A percentile compares a stretch with the other conserved stretches of the same genome.
Conservation (phyloP, 2,329 filamentous ascomycete genomes). For the Dactylellina parvicollis region DNA sequence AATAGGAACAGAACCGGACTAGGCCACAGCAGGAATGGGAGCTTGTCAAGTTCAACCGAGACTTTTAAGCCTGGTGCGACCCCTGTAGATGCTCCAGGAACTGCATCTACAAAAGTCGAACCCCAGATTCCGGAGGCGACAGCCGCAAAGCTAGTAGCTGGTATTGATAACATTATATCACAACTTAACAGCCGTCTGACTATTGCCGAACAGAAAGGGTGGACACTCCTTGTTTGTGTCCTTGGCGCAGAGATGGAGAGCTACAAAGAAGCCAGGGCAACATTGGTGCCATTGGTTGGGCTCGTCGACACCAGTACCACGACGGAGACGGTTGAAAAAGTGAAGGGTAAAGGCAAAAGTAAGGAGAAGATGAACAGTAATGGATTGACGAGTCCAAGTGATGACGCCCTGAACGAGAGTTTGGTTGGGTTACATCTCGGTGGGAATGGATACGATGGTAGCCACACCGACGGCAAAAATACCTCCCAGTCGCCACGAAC, state of each 20-base stretch:
- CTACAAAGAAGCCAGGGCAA: slow-evolving; percentile 66
- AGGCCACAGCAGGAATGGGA: slow-evolving; percentile 41
- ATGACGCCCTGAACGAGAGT: slow-evolving; percentile 46
- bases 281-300: slow-evolving; percentile 35
- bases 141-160: slow-evolving; percentile 38
- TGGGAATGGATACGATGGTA: slow-evolving; percentile 23
- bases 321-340: slow-evolving; percentile 16
- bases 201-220: slow-evolving; percentile 71
- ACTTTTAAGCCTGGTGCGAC: slow-evolving; percentile 36
- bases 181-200: slow-evolving; percentile 62
- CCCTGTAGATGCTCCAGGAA: neutral
- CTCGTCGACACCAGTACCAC: slow-evolving; percentile 35
- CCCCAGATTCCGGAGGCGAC: slow-evolving; percentile 41
- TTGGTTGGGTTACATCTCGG: slow-evolving; percentile 32
- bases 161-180: slow-evolving; percentile 50
- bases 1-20: slow-evolving; percentile 31
- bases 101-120: slow-evolving; percentile 2
- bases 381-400: slow-evolving; percentile 32
- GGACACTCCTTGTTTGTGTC: slow-evolving; percentile 80
- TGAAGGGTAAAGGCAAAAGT: slow-evolving; percentile 34
- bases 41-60: slow-evolving; percentile 45
- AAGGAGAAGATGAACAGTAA: slow-evolving; percentile 15
- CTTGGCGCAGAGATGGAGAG: slow-evolving; percentile 78
- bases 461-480: neutral
- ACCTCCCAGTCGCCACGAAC: neutral